These are phyloP conservation scores for Boletellus dicymbophilus DNA, from an alignment of 1,284 basidiomycete genomes.

Conservation along the genomic window DNA sequence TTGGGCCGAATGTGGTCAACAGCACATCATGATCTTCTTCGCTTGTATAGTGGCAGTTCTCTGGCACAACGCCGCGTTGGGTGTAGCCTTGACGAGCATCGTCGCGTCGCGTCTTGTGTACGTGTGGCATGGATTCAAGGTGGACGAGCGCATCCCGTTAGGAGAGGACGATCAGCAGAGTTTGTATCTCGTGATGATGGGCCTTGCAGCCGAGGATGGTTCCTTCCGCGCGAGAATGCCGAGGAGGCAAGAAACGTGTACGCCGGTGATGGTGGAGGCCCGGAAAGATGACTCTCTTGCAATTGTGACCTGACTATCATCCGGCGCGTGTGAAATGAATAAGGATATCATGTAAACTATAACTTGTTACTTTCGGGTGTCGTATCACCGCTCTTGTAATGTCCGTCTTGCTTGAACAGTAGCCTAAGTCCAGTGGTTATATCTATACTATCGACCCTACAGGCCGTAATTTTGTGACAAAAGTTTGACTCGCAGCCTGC, in stretches of 20 bases:
- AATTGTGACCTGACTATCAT: no score
- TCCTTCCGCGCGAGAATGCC: neutral
- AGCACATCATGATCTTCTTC: constrained; percentile 45
- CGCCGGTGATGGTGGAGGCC: no score
- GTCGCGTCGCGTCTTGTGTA: constrained; percentile 35
- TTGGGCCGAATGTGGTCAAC: constrained; percentile 43
- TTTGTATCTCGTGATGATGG: constrained; percentile 40
- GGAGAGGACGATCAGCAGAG: constrained; percentile 48
- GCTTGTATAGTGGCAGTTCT: constrained; percentile 28
- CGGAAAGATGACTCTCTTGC: no score
- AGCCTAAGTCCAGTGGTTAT: no score
- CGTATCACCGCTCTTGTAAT: no score
- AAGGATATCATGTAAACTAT: no score
- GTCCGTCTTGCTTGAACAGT: no score
- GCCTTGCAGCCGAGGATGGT: constrained; percentile 9
- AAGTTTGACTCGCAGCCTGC: no score
- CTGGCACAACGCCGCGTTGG: constrained; percentile 30
- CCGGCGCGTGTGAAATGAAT: no score
- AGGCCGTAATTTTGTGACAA: no score
- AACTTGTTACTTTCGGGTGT: no score
- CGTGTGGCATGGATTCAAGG: constrained; percentile 40
- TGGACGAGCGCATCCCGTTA: constrained; percentile 37
- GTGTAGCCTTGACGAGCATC: constrained; percentile 29
- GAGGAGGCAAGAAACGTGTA: neutral
- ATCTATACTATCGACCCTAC: no score